These are phyloP conservation scores for Arthrobotrys sinensis DNA, from an alignment of 2,329 filamentous ascomycete genomes.

Conservation along the genomic window DNA sequence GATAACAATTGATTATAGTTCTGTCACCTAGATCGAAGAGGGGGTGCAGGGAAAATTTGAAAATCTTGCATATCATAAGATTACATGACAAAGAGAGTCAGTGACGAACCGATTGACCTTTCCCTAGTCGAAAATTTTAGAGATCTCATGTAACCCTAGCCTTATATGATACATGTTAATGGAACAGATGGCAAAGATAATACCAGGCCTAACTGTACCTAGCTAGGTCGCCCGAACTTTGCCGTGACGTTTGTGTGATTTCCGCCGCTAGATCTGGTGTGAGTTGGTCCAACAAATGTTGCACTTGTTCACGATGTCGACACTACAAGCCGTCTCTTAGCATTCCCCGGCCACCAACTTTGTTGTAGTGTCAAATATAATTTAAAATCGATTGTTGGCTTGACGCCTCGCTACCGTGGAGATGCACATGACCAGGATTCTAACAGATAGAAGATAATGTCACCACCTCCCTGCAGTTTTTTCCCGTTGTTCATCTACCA, in stretches of 20 bases:
- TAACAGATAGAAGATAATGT: constrained; percentile 23
- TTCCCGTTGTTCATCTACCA: constrained; percentile 6
- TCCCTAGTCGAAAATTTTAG: background rate
- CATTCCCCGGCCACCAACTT: background rate
- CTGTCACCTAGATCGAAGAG: background rate
- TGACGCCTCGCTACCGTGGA: constrained; percentile 16
- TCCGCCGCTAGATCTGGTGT: constrained; percentile 4
- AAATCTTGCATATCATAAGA: constrained; percentile 19
- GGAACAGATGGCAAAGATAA: constrained; percentile 16
- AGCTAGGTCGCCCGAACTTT: constrained; percentile 16
- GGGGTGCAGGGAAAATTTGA: background rate
- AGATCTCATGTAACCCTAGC: constrained; percentile 15
- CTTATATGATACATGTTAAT: constrained; percentile 15
- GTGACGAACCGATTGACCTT: background rate
- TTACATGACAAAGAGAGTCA: constrained; percentile 4
- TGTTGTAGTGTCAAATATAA: constrained; percentile 35
- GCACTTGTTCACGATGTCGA: background rate
- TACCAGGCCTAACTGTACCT: constrained; percentile 2
- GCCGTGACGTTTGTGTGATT: constrained; percentile 25
- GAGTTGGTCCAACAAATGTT: constrained; percentile 28
- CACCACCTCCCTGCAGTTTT: constrained; percentile 8
- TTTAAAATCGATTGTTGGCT: constrained; percentile 12
- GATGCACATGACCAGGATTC: constrained; percentile 17
- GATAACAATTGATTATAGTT: constrained; percentile 14
- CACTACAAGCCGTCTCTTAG: constrained; percentile 20